Evolutionary conservation across 306 rosid genomes (phyloP).

Genomic region (Malus fusca): DNA sequence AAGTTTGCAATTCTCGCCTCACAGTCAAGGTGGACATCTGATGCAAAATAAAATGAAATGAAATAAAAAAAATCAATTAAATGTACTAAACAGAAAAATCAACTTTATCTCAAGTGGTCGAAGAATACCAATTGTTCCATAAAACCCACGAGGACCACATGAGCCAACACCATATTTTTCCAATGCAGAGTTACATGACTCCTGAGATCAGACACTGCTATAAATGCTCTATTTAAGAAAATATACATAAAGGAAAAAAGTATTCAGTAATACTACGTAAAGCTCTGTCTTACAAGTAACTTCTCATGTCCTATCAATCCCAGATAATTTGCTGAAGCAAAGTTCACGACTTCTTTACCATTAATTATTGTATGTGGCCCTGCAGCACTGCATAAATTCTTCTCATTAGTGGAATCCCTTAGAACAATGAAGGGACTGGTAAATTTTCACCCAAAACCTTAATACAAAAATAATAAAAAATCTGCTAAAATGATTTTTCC

Average conservation of each 20-base stretch:
- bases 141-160: constrained; percentile 99
- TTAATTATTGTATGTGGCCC: constrained; percentile 70
- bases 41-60: constrained; percentile 16
- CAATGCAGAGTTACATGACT: constrained; percentile 80
- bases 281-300: constrained; percentile 59
- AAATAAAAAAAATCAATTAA: background rate
- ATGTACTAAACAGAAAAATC: background rate
- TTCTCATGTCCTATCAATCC: constrained; percentile 80
- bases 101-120: constrained; percentile 10
- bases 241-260: background rate
- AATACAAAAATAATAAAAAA: background rate
- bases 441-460: background rate
- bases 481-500: background rate
- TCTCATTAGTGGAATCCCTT: constrained; percentile 10
- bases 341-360: constrained; percentile 92
- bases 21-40: constrained; percentile 98
- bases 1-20: constrained; percentile 93
- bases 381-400: constrained; percentile 77
- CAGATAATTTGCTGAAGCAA: constrained; percentile 94
- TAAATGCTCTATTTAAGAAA: constrained; percentile 14
- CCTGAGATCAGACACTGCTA: constrained; percentile 43
- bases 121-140: constrained; percentile 84
- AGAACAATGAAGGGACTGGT: constrained; percentile 1
- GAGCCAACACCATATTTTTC: constrained; percentile 99
- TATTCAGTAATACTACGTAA: constrained; percentile 8